These are phyloP conservation scores for Pseudopithomyces chartarum DNA, from an alignment of 2,329 filamentous ascomycete species.

Conservation along the genomic window DNA sequence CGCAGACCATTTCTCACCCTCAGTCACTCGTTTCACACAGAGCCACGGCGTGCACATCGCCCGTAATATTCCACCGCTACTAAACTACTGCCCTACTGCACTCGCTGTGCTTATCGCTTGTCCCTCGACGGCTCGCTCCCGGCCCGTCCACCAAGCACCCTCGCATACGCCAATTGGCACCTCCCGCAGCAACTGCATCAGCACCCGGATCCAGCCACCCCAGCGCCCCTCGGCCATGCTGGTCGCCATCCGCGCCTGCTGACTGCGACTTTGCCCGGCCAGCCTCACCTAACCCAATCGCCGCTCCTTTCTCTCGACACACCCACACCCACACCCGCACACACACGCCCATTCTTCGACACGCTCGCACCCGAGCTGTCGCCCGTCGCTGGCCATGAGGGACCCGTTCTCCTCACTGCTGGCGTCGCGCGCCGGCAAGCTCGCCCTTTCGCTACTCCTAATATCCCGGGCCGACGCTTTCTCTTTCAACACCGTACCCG, in stretches of 20 bases:
- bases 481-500: constrained; percentile 65
- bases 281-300: neutral
- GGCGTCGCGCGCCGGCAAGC: constrained; percentile 44
- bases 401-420: constrained; percentile 43
- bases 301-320: constrained; percentile 5
- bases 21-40: constrained; percentile 47
- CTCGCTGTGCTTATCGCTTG: no score
- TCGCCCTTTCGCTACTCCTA: constrained; percentile 40
- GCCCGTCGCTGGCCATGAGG: constrained; percentile 41
- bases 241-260: constrained; percentile 16
- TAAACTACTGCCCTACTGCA: no score
- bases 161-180: constrained; percentile 19
- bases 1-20: constrained; percentile 35
- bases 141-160: constrained; percentile 15
- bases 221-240: constrained; percentile 16
- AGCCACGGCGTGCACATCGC: constrained; percentile 24
- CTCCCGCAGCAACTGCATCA: constrained; percentile 15
- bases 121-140: constrained; percentile 24
- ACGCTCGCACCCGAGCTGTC: constrained; percentile 20
- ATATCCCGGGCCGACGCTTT: constrained; percentile 33
- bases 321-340: constrained; percentile 9
- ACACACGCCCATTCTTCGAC: constrained; percentile 26
- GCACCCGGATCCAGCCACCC: constrained; percentile 14
- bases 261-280: constrained; percentile 5
- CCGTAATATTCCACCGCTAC: constrained; percentile 6